phyloP scores from a whole-genome alignment of 2,329 filamentous ascomycete species.

The Colletotrichum sidae region DNA sequence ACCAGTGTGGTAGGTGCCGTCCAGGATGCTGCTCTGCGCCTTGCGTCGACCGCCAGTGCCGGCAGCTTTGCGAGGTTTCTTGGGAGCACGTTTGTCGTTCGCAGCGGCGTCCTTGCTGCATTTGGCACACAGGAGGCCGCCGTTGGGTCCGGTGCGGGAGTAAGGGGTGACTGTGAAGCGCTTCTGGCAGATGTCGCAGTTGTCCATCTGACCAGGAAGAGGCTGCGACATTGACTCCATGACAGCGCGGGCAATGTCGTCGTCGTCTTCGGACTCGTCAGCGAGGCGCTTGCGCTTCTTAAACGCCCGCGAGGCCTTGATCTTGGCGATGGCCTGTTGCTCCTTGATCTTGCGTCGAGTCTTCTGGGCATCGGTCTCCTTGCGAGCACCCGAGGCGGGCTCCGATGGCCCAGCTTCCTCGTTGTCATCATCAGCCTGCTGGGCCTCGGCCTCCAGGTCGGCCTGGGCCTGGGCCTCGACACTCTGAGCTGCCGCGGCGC shows the following conservation, averaged over 20 bases:
- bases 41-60: slow-evolving; percentile 76
- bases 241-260: slow-evolving; percentile 62
- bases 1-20: slow-evolving; percentile 75
- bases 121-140: slow-evolving; percentile 84
- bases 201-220: slow-evolving; percentile 86
- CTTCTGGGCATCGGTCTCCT: slow-evolving; percentile 40
- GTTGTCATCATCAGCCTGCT: slow-evolving; percentile 40
- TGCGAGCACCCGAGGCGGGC: slow-evolving; percentile 34
- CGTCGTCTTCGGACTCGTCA: slow-evolving; percentile 57
- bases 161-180: slow-evolving; percentile 95
- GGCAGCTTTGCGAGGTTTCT: slow-evolving; percentile 47
- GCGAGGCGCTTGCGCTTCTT: slow-evolving; percentile 62
- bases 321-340: slow-evolving; percentile 68
- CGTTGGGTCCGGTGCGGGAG: slow-evolving; percentile 83
- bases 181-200: slow-evolving; percentile 87
- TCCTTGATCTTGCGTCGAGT: slow-evolving; percentile 58
- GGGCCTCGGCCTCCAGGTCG: slow-evolving; percentile 34
- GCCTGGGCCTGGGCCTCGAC: too few species aligned
- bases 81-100: slow-evolving; percentile 54
- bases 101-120: slow-evolving; percentile 75
- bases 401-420: slow-evolving; percentile 38
- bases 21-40: slow-evolving; percentile 84
- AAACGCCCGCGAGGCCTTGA: slow-evolving; percentile 70
- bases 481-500: slow-evolving; percentile 44
- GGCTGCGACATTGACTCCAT: slow-evolving; percentile 62